These are phyloP conservation scores for Linnemannia hyalina DNA, from an alignment of 192 early-diverging fungal species.

Conservation along the genomic window DNA sequence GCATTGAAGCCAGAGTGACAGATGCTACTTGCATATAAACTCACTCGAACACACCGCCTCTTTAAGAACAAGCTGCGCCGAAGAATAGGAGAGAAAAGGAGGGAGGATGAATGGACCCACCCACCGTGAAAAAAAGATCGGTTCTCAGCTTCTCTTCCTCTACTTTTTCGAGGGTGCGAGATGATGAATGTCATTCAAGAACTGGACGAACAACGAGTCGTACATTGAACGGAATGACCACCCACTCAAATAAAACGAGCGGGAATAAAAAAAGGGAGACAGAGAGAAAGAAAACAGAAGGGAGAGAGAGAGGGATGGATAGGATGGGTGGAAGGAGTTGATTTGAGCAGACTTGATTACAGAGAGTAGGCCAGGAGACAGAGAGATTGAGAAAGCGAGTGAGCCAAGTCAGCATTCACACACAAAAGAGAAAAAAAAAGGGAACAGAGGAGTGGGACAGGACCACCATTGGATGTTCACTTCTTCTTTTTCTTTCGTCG, in stretches of 20 bases:
- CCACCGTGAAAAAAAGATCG: too few species aligned
- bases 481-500: background rate
- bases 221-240: too few species aligned
- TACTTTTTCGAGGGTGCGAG: background rate
- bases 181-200: background rate
- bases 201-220: background rate
- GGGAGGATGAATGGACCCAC: too few species aligned
- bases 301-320: background rate
- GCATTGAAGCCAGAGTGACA: too few species aligned
- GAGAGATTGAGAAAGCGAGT: background rate
- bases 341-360: background rate
- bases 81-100: too few species aligned
- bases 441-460: conserved; percentile 1
- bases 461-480: background rate
- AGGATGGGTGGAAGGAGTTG: background rate
- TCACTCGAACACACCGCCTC: too few species aligned
- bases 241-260: too few species aligned
- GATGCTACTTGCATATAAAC: too few species aligned
- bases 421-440: background rate
- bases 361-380: background rate
- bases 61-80: too few species aligned
- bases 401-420: background rate
- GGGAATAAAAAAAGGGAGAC: background rate
- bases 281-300: background rate
- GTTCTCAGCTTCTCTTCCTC: too few species aligned